phyloP scores from a whole-genome alignment of 2,329 filamentous ascomycete genomes.

The Paecilomyces dactylethromorphus region DNA sequence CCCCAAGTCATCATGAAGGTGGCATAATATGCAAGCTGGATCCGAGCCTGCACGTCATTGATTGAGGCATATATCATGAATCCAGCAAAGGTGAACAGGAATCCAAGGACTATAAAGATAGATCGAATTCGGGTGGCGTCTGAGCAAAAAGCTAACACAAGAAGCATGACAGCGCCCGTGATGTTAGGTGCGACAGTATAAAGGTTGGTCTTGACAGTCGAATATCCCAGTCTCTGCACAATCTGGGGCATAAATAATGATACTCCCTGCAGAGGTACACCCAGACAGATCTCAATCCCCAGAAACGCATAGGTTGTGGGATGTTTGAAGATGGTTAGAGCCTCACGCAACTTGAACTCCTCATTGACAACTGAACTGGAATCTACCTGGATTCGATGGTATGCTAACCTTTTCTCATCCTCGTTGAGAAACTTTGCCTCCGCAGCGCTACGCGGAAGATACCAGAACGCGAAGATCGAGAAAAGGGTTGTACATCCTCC shows the following conservation, averaged over 20 bases:
- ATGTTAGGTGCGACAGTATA: conserved; percentile 78
- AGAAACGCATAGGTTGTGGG: conserved; percentile 50
- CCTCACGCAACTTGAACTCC: conserved; percentile 46
- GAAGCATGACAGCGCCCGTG: conserved; percentile 63
- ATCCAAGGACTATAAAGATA: conserved; percentile 68
- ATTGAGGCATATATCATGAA: conserved; percentile 75
- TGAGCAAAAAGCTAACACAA: conserved; percentile 65
- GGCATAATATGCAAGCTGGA: conserved; percentile 67
- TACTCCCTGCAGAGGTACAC: conserved; percentile 53
- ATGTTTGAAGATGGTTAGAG: conserved; percentile 48
- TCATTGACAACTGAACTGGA: conserved; percentile 59
- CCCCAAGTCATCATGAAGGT: conserved; percentile 82
- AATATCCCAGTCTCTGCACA: conserved; percentile 46
- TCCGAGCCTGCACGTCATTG: conserved; percentile 51
- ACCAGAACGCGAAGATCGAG: conserved; percentile 60
- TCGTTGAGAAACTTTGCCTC: conserved; percentile 60
- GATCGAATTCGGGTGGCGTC: conserved; percentile 62
- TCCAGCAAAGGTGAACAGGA: conserved; percentile 66
- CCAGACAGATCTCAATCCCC: conserved; percentile 52
- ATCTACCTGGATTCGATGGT: conserved; percentile 68
- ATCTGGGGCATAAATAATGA: conserved; percentile 55
- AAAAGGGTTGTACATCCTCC: conserved; percentile 55
- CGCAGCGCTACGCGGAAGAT: conserved; percentile 59
- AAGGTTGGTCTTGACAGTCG: conserved; percentile 63
- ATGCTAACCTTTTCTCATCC: conserved; percentile 62